Evolutionary conservation across 164 flowering plant species (phyloP).

Genomic region (Stephania yunnanensis): DNA sequence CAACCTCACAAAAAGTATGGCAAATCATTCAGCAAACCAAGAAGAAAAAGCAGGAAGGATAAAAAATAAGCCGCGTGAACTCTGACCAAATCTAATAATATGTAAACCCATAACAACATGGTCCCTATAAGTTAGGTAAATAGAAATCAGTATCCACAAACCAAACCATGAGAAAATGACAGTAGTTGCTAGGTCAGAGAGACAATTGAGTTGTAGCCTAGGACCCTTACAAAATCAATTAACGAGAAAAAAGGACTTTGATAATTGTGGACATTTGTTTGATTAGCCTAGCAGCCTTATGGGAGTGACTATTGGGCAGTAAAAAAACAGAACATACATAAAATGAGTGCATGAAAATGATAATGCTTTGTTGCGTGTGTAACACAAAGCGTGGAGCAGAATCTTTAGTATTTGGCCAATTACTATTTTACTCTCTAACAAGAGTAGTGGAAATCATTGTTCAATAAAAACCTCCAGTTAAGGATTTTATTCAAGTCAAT

Average conservation of each 20-base stretch:
- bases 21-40: neutral
- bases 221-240: neutral
- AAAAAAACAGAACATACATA: too few species aligned
- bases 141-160: neutral
- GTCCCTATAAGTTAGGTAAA: neutral
- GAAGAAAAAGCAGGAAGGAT: neutral
- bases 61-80: neutral
- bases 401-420: too few species aligned
- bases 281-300: neutral
- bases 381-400: too few species aligned
- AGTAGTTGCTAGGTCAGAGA: neutral
- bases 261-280: neutral
- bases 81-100: neutral
- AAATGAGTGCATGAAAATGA: too few species aligned
- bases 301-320: too few species aligned
- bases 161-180: neutral
- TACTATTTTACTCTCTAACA: too few species aligned
- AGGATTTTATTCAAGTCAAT: too few species aligned
- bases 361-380: too few species aligned
- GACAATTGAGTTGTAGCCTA: neutral
- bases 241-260: neutral
- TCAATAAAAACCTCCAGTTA: too few species aligned
- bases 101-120: neutral
- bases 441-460: too few species aligned
- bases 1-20: neutral